A percentile compares a stretch with the other conserved stretches of the same genome.
Conservation (phyloP, 176 grass and related monocot genomes). For the Hordeum vulgare region MorexV3_pseudomolecules_assembly NC_058522.1:563620181-563620680, state of each 20-base stretch:
- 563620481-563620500: background rate
- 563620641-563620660: background rate
- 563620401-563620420: background rate
- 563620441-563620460: background rate
- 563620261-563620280: too few species aligned
- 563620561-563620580: background rate
- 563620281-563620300: background rate
- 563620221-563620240: too few species aligned
- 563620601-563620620: accelerated
- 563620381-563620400: background rate
- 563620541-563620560: background rate
- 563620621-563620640: background rate
- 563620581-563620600: background rate
- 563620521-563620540: background rate
- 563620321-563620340: background rate
- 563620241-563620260: too few species aligned
- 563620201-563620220: too few species aligned
- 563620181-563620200: too few species aligned
- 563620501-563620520: accelerated
- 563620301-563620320: background rate
- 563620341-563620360: background rate
- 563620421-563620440: background rate
- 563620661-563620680: background rate
- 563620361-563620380: background rate
- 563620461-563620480: background rate